Evolutionary conservation across 176 grass and related monocot genomes (phyloP), one percentile per base, ranked within the genome.

Genomic region (Otatea glauca): DNA sequence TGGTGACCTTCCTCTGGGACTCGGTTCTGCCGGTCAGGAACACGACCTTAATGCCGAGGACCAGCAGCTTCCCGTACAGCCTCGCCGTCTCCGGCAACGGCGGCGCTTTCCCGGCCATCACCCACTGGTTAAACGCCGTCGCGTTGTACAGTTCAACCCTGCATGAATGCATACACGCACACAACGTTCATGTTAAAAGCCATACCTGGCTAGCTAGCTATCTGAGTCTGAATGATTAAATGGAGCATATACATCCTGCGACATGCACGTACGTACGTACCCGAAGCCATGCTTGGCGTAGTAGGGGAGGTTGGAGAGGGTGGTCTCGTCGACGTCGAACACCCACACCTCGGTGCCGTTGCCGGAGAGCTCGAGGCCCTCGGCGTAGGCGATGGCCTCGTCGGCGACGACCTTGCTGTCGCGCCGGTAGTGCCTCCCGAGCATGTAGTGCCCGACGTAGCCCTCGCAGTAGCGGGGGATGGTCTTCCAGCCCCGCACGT

Each of bases 311-410:
- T 90, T 94, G 68, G 90, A 92, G 43, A 94, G 90, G 0, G 74
- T 61, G 6, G 90, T 92, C 77, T 94, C 90, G 64, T 94, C 92
- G 63, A 92, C 42, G 78, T 94, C 92, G 23, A 94, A 92, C 5
- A 94, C 56, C 89, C 89, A 92, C 0, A 79, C 72, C 74, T 94
- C 92, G 62, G 72, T 94, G 67, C 87, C 87, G 39, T 92, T 42
- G 54, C 72, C 81, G 34, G 44, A 54, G 48, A 92, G 68, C 55
- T 65, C 34, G 10, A 92, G 70, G 6, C 15, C 15, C 5, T 75
- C 20, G 60, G 85, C 73, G 81, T 92, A 90, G 23, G 84, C 74
- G 81, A 90, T 4, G 20, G 90, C 88, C 77, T 92, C 84, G 78
- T 74, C 68, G 34, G 76, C 29, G n/a, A 92, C 90, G 50, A 83